A percentile compares a stretch with the other conserved stretches of the same genome.
Evolutionary conservation across 2,329 filamentous ascomycete genomes (phyloP).

Genomic region (Fusarium robinianum): DNA sequence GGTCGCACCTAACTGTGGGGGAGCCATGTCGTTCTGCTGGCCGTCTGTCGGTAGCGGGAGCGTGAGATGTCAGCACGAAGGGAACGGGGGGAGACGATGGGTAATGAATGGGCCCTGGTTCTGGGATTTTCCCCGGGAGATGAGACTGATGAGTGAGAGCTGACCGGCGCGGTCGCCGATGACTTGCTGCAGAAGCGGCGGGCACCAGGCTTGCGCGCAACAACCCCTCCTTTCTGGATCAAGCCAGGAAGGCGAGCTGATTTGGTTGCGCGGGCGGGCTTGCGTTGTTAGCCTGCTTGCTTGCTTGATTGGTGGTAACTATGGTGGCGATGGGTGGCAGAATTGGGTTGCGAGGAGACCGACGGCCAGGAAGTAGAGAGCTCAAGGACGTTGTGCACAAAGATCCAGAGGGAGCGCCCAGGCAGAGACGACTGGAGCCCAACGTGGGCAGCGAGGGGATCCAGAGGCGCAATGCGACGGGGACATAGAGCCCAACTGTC

Average conservation of each 20-base stretch:
- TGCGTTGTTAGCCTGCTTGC: conserved; percentile 23
- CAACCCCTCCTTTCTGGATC: conserved; percentile 33
- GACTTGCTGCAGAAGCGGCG: conserved; percentile 35
- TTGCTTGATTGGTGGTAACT: conserved; percentile 23
- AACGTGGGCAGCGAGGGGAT: conserved; percentile 20
- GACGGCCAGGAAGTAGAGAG: conserved; percentile 5
- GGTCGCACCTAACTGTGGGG: conserved; percentile 54
- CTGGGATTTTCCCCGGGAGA: conserved; percentile 27
- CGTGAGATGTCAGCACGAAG: conserved; percentile 38
- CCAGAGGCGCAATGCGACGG: conserved; percentile 22
- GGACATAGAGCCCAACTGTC: conserved; percentile 21
- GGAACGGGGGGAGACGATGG: conserved; percentile 33
- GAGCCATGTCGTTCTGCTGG: conserved; percentile 35
- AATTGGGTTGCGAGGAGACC: conserved; percentile 11
- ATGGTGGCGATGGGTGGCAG: conserved; percentile 13
- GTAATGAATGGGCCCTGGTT: conserved; percentile 35
- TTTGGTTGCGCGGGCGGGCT: conserved; percentile 24
- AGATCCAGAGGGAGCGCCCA: conserved; percentile 7
- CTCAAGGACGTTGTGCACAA: conserved; percentile 3
- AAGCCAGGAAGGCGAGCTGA: conserved; percentile 26
- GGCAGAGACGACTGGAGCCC: conserved; percentile 16
- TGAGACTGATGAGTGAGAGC: conserved; percentile 26
- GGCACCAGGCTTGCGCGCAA: no score
- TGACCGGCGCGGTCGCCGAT: conserved; percentile 34
- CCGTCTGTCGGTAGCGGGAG: conserved; percentile 37